phyloP scores from a whole-genome alignment of 805 yeast species.

The Metschnikowia koreensis region DNA sequence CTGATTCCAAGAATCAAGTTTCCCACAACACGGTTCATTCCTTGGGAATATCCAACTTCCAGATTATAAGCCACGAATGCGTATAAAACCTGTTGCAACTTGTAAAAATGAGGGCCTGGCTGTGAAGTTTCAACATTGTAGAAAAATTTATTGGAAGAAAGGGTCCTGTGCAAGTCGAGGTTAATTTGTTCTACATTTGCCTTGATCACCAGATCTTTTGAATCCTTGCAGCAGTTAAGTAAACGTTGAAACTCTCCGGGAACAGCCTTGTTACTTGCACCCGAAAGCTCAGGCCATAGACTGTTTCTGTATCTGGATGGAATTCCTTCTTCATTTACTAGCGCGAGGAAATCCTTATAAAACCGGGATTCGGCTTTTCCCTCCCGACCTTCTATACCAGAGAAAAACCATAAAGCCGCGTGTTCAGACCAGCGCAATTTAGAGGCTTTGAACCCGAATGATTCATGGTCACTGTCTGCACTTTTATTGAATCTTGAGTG shows the following conservation, averaged over 20 bases:
- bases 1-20: slow-evolving; percentile 42
- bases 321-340: slow-evolving; percentile 44
- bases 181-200: slow-evolving; percentile 47
- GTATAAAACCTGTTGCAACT: slow-evolving; percentile 45
- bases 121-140: slow-evolving; percentile 33
- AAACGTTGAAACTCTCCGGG: slow-evolving; percentile 48
- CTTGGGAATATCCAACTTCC: slow-evolving; percentile 56
- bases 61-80: slow-evolving; percentile 50
- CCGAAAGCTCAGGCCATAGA: slow-evolving; percentile 56
- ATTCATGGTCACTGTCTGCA: slow-evolving; percentile 17
- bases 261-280: slow-evolving; percentile 41
- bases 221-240: slow-evolving; percentile 12
- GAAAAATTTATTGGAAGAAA: slow-evolving; percentile 54
- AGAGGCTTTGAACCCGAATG: slow-evolving; percentile 42
- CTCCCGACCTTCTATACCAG: slow-evolving; percentile 23
- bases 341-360: slow-evolving; percentile 17
- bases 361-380: slow-evolving; percentile 1
- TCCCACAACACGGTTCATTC: slow-evolving; percentile 60
- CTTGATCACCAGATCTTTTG: slow-evolving; percentile 4
- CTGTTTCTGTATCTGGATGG: slow-evolving; percentile 47
- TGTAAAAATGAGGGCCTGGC: slow-evolving; percentile 54
- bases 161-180: slow-evolving; percentile 53
- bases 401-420: slow-evolving; percentile 8
- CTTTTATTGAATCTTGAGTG: slow-evolving; percentile 17
- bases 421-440: slow-evolving; percentile 24